Base-by-base conservation (phyloP, 306 rosid species). In the Glycine tomentella region DNA sequence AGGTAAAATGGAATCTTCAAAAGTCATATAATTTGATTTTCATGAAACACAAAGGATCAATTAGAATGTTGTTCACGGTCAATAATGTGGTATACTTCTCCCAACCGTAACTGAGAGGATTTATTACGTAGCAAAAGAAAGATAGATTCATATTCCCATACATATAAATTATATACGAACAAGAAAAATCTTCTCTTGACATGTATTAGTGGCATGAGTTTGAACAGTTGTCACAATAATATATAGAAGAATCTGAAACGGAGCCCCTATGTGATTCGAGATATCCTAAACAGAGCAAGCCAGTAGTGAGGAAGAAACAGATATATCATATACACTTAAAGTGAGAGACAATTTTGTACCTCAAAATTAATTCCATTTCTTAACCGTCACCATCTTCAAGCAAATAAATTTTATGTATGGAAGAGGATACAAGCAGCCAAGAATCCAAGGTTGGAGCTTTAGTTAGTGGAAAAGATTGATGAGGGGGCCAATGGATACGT, bases 361-460 rank as follows among this genome's bases (percentile, higher is more conserved):
- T 64, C 48, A 36, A 14, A 33, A 65, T 42, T 38, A 7, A 62
- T 16, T 50, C 31, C 7, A 61, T 75, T 4, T 62, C 15, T 62
- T 25, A 31, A 62, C 6, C n/a, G 33, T 20, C 25, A 11, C 44
- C 55, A 36, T 58, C 72, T 45, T 14, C 2, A 20, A 25, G 31
- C 31, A 25, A 25, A 61, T 62, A 71, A 36, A 58, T 40, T 69
- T 8, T 50, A 33, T 11, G 17, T 1, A 64, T 61, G 40, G 78
- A 9, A 69, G 67, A 20, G 51, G 78, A 76, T 77, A 52, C 45
- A 61, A 55, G 20, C 12, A 62, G 40, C 16, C 17, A 78, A 78
- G 80, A 83, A 71, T 83, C 83, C 40, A 63, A 72, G n/a, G 46
- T 13, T 38, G 53, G 53, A 5, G 46, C 40, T 82, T 82, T 25